phyloP scores from a whole-genome alignment of 208 protist genomes.

The Leishmania arabica region DNA sequence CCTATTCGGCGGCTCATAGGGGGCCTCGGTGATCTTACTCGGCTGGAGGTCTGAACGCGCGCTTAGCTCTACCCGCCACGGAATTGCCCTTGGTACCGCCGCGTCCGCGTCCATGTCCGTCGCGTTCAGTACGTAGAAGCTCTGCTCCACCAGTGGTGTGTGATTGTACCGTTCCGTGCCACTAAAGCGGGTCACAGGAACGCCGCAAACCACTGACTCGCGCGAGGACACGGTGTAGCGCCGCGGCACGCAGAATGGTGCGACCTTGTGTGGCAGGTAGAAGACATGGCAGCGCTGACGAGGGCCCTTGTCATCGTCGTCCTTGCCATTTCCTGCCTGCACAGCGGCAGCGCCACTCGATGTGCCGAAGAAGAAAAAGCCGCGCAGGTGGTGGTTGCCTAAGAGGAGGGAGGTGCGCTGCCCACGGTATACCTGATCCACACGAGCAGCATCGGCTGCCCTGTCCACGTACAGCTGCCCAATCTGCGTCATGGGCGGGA shows the following conservation, averaged over 20 bases:
- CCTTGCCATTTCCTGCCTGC: neutral
- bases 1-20: conserved; percentile 59
- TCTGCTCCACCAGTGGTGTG: conserved; percentile 28
- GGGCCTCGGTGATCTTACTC: conserved; percentile 39
- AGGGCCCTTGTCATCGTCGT: neutral
- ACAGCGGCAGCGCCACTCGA: neutral
- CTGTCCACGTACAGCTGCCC: conserved; percentile 43
- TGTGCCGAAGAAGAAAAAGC: conserved; percentile 23
- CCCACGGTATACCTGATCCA: conserved; percentile 34
- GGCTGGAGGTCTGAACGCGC: conserved; percentile 33
- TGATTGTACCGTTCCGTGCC: conserved; percentile 42
- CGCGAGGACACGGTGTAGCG: conserved; percentile 27
- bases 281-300: conserved; percentile 31
- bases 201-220: conserved; percentile 43
- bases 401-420: conserved; percentile 31
- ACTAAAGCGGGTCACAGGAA: conserved; percentile 42
- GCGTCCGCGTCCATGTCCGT: neutral
- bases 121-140: conserved; percentile 35
- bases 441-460: conserved; percentile 14
- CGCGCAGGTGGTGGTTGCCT: conserved; percentile 30
- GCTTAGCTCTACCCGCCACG: conserved; percentile 63
- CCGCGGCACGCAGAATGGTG: conserved; percentile 46
- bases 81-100: conserved; percentile 13
- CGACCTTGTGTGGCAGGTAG: conserved; percentile 18
- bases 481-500: conserved; percentile 28